Percentiles rank a stretch among this genome's conserved stretches.
Evolutionary conservation across 805 yeast species (phyloP).

Genomic region (Barnettozyma californica): DNA sequence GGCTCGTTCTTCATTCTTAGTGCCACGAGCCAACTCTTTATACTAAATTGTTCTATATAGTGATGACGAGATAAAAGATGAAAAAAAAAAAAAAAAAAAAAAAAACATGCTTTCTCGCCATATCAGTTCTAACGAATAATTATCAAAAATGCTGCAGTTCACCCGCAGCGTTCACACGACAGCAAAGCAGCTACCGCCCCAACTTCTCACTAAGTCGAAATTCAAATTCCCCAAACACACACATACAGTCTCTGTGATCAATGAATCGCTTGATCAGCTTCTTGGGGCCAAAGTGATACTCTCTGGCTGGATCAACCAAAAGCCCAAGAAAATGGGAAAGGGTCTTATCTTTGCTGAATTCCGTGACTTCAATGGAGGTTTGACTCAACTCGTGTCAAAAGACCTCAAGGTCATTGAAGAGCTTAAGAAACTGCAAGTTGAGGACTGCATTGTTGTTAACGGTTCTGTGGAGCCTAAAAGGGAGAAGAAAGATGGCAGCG

Average conservation of each 20-base stretch:
- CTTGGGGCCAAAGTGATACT: conserved; percentile 36
- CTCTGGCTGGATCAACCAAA: conserved; percentile 81
- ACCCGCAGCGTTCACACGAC: background rate
- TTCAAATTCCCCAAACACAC: conserved; percentile 23
- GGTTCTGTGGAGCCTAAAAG: conserved; percentile 44
- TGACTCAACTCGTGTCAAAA: conserved; percentile 48
- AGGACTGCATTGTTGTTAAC: conserved; percentile 65
- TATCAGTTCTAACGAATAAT: background rate
- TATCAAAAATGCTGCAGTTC: background rate
- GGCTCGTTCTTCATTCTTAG: no score
- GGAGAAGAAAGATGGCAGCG: conserved; percentile 13
- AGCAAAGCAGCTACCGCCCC: background rate
- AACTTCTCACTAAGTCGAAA: background rate
- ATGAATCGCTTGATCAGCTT: background rate
- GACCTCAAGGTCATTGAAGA: conserved; percentile 30
- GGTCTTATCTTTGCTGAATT: conserved; percentile 64
- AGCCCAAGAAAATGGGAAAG: conserved; percentile 66
- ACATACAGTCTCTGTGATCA: conserved; percentile 14
- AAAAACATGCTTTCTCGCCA: background rate
- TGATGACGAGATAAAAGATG: background rate
- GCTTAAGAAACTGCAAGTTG: conserved; percentile 51
- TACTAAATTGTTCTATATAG: no score
- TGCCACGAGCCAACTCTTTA: no score
- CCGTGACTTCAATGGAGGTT: conserved; percentile 67
- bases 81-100: no score